These are phyloP conservation scores for Globisporangium emineosum DNA, from an alignment of 352 stramenopile species.

Conservation along the genomic window DNA sequence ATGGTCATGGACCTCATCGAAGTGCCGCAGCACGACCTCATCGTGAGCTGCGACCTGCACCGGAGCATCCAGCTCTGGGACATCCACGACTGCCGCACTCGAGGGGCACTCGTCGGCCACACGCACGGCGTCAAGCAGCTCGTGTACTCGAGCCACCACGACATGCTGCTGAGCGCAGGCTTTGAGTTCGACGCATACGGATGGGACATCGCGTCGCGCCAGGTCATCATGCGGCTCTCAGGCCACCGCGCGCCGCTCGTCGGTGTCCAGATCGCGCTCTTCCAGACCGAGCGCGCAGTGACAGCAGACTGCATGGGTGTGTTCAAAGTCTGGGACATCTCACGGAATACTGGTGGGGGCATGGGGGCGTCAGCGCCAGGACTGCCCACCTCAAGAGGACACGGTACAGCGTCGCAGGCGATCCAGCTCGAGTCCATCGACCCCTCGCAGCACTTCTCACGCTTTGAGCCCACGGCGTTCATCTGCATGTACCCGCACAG, in stretches of 20 bases:
- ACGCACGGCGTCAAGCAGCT: conserved; percentile 69
- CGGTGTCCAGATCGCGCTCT: conserved; percentile 61
- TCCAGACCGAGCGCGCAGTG: conserved; percentile 81
- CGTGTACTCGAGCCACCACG: conserved; percentile 70
- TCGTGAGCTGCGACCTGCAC: conserved; percentile 75
- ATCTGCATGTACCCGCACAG: conserved; percentile 46
- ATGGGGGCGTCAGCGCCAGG: neutral
- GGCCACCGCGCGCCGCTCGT: conserved; percentile 78
- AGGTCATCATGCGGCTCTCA: conserved; percentile 59
- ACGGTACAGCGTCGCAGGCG: conserved; percentile 37
- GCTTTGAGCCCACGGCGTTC: conserved; percentile 56
- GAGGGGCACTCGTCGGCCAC: conserved; percentile 58
- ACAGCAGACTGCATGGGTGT: conserved; percentile 67
- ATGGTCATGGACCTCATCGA: conserved; percentile 71
- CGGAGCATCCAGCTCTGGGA: conserved; percentile 80
- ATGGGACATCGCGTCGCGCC: conserved; percentile 80
- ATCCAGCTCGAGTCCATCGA: conserved; percentile 67
- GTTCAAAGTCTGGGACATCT: conserved; percentile 88
- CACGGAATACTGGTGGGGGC: conserved; percentile 26
- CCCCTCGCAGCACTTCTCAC: conserved; percentile 44
- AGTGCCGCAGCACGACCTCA: conserved; percentile 66
- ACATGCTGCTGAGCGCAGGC: conserved; percentile 73
- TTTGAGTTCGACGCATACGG: conserved; percentile 84
- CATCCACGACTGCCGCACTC: conserved; percentile 59
- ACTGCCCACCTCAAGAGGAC: neutral